Evolutionary conservation across 352 stramenopile genomes (phyloP).

Genomic region (Elongisporangium anandrum): DNA sequence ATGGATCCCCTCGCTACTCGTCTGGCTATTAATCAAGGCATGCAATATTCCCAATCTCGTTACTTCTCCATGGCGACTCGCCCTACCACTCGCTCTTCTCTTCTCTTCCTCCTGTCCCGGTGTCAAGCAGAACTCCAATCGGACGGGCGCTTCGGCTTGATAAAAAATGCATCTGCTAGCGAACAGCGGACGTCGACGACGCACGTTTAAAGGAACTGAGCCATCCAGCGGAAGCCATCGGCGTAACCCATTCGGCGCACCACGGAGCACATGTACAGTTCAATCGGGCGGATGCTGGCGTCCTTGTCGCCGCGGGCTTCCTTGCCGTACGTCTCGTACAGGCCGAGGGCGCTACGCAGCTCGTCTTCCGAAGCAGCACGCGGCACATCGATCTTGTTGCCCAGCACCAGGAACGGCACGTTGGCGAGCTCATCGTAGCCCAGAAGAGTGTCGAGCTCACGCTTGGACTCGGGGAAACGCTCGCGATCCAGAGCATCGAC

Average conservation of each 20-base stretch:
- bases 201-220: constrained; percentile 79
- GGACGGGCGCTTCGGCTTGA: background rate
- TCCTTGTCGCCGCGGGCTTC: constrained; percentile 89
- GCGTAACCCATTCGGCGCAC: constrained; percentile 98
- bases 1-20: background rate
- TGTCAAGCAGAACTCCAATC: background rate
- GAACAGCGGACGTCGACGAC: background rate
- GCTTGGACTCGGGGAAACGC: constrained; percentile 98
- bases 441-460: constrained; percentile 97
- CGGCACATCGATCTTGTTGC: constrained; percentile 99
- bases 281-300: constrained; percentile 92
- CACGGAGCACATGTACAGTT: constrained; percentile 99
- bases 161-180: background rate
- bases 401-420: constrained; percentile 98
- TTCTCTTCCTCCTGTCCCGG: background rate
- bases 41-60: background rate
- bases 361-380: constrained; percentile 98
- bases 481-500: constrained; percentile 98
- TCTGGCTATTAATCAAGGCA: background rate
- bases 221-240: constrained; percentile 92
- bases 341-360: constrained; percentile 93
- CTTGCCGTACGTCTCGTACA: constrained; percentile 99
- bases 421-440: constrained; percentile 97
- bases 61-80: background rate
- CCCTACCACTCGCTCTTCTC: background rate